A percentile compares a stretch with the other conserved stretches of the same genome.
These are phyloP conservation scores for Candida neerlandica DNA, from an alignment of 1,139 yeast genomes.

Conservation along the genomic window DNA sequence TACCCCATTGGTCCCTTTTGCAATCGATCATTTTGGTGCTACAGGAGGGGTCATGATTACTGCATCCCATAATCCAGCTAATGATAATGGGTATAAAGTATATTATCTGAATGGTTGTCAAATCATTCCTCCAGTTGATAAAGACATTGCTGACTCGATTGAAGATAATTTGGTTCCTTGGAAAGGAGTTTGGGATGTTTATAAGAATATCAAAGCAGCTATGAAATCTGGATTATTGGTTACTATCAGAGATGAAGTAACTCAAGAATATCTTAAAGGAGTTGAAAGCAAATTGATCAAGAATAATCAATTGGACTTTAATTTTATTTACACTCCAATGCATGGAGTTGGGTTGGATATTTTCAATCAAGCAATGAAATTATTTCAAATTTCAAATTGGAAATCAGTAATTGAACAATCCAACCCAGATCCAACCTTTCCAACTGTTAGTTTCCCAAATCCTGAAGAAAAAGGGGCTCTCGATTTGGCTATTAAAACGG, in stretches of 20 bases:
- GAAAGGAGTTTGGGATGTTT: constrained; percentile 54
- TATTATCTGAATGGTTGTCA: constrained; percentile 95
- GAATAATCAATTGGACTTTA: constrained; percentile 26
- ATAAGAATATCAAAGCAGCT: constrained; percentile 31
- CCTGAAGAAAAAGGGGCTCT: constrained; percentile 96
- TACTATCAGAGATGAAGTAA: constrained; percentile 33
- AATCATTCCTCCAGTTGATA: constrained; percentile 90
- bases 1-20: constrained; percentile 92
- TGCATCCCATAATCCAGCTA: constrained; percentile 94
- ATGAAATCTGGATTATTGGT: constrained; percentile 23
- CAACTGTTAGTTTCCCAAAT: constrained; percentile 87
- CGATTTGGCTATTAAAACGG: constrained; percentile 63
- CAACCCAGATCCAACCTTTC: constrained; percentile 79
- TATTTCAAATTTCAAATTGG: constrained; percentile 33
- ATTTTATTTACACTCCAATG: constrained; percentile 87
- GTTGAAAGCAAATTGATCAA: constrained; percentile 31
- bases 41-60: constrained; percentile 93
- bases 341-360: constrained; percentile 86
- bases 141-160: constrained; percentile 67
- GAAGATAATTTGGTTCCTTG: constrained; percentile 64
- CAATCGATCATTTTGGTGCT: constrained; percentile 64
- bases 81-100: constrained; percentile 93
- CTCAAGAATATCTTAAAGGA: constrained; percentile 35
- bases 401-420: constrained; percentile 59
- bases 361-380: constrained; percentile 33